Evolutionary conservation across 176 grass and related monocot genomes (phyloP).

Genomic region (Oropetium thomaeum): DNA sequence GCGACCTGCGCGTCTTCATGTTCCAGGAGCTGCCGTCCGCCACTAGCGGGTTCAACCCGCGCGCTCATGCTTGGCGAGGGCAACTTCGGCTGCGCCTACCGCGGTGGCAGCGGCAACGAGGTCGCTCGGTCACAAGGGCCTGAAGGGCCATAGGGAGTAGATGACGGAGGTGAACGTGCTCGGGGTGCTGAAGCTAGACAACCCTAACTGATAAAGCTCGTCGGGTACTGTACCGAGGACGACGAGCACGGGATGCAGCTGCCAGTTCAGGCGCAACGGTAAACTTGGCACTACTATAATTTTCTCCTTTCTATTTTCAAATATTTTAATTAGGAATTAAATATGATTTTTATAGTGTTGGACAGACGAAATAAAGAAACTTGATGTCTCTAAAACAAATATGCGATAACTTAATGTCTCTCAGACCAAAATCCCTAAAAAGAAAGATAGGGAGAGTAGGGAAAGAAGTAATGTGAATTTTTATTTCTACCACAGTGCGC

Average conservation of each 20-base stretch:
- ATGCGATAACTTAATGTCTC: too few species aligned
- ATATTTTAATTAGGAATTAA: too few species aligned
- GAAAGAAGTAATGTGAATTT: too few species aligned
- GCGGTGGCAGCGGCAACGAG: constrained; percentile 14
- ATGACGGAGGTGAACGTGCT: constrained; percentile 84
- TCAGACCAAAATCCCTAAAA: too few species aligned
- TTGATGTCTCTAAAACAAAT: too few species aligned
- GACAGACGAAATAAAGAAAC: too few species aligned
- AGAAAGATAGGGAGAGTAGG: too few species aligned
- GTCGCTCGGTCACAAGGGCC: constrained; percentile 71
- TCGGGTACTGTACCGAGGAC: constrained; percentile 87
- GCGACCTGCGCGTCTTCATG: constrained; percentile 63
- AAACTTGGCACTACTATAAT: too few species aligned
- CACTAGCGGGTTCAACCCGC: constrained; percentile 67
- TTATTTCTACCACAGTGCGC: too few species aligned
- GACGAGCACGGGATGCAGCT: constrained; percentile 81
- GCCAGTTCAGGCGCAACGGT: constrained; percentile 85
- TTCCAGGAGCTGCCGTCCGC: constrained; percentile 73
- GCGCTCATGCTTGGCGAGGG: constrained; percentile 75
- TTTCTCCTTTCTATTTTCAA: too few species aligned
- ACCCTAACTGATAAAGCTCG: constrained; percentile 76
- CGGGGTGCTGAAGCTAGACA: constrained; percentile 72
- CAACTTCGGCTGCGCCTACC: constrained; percentile 85
- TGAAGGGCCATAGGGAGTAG: constrained; percentile 93
- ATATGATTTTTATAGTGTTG: too few species aligned